Base-by-base conservation (phyloP, 169 alveolate species). In the Plasmodium vivax region DNA sequence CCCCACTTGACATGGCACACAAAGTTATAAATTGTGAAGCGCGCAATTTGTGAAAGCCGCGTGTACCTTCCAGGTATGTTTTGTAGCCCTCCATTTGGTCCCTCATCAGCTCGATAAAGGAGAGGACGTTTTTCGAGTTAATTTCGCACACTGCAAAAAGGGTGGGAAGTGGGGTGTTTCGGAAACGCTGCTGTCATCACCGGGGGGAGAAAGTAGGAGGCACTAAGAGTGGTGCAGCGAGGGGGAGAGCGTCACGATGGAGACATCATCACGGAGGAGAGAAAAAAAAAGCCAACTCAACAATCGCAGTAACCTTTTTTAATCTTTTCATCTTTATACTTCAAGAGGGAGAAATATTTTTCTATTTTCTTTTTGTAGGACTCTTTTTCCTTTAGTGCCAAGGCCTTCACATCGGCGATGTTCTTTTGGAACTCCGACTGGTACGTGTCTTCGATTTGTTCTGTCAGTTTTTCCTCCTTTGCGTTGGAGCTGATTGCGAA, bases 81-180 rank as follows among this genome's bases (percentile, higher is more conserved):
- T 75, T 85, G 51, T 85, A 85, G 14, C 93, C 93, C 30, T 85
- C 93, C 85, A 74, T 73, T 75, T 85, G 93, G 62, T 85, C 62
- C 45, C 85, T 74, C 85, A 85, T 74, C n/a, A 85, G 9, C 2
- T 47, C 32, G 27, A 85, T 73, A 54, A 85, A 77, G 12, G 93
- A 74, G 54, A 51, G 41, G 41, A 85, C 38, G 54, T 85, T 85
- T 77, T 85, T 74, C 27, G 93, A 47, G 43, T 85, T 85, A 74
- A 74, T 85, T 85, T 85, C 68, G 56, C 93, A 85, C 23, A 85
- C 93, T 85, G 14, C 56, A 34, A 54, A n/a, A 58, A 51, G 77
- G 73, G 23, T 58, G 41, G 27, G 34, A 79, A 43, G 47, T 38
- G 54, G 19, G 56, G 32, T 19, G 47, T 68, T 73, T 85, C 38